phyloP scores from a whole-genome alignment of 1,139 yeast species.

The Kurtzmaniella quercitrusa region DNA sequence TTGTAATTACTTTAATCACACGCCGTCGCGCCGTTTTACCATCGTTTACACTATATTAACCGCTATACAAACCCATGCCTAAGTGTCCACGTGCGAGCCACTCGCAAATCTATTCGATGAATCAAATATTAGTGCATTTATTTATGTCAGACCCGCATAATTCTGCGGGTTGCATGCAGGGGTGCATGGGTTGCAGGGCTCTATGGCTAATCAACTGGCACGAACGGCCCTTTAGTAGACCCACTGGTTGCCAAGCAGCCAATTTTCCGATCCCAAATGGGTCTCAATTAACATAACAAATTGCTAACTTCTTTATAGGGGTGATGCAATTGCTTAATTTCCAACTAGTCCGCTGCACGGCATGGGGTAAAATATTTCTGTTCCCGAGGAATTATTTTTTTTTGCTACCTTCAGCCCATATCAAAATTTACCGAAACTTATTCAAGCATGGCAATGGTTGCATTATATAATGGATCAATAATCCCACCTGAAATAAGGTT shows the following conservation, averaged over 20 bases:
- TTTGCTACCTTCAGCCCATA: not conserved
- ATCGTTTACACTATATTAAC: not conserved
- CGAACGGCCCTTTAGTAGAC: not conserved
- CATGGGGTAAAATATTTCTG: not conserved
- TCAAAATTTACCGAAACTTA: not conserved
- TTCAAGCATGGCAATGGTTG: not conserved
- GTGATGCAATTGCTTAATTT: not conserved
- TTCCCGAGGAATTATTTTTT: not conserved
- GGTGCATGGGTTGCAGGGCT: slow-evolving; percentile 2
- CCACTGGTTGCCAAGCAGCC: not conserved
- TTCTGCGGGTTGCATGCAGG: slow-evolving; percentile 1
- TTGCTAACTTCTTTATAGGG: not conserved
- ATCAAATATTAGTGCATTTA: not conserved
- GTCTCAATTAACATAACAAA: not conserved
- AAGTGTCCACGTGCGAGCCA: not conserved
- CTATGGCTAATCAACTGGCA: not conserved
- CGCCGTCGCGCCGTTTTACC: not conserved
- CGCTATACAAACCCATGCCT: not conserved
- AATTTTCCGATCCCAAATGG: not conserved
- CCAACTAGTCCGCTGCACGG: not conserved
- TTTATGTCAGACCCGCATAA: not conserved
- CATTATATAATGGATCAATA: not conserved
- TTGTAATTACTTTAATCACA: not conserved
- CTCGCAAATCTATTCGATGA: not conserved
- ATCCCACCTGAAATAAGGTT: not conserved